Conservation (phyloP, 108 stramenopile species). For the Stephanodiscus triporus region DNA sequence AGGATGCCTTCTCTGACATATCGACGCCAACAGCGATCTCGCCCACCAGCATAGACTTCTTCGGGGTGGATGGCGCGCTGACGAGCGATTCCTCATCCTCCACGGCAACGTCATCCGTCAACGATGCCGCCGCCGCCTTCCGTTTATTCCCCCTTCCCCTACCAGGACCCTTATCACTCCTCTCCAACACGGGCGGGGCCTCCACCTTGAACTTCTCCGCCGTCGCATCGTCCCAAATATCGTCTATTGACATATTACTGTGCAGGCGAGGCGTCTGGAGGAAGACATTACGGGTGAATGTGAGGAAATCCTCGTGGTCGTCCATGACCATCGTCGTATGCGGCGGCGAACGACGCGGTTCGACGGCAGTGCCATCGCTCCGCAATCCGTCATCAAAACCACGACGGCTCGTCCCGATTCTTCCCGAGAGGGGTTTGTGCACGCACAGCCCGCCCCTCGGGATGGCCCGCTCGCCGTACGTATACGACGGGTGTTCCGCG, state of each 20-base stretch:
- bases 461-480: slow-evolving; percentile 26
- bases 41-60: slow-evolving; percentile 2
- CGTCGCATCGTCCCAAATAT: slow-evolving; percentile 43
- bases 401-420: background rate
- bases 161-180: slow-evolving; percentile 2
- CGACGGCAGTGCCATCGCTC: background rate
- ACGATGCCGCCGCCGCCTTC: slow-evolving; percentile 18
- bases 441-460: slow-evolving; percentile 46
- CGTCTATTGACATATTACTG: slow-evolving; percentile 35
- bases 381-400: background rate
- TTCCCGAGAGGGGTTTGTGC: slow-evolving; percentile 18
- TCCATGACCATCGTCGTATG: slow-evolving; percentile 4
- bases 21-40: background rate
- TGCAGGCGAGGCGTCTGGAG: slow-evolving; percentile 47
- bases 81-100: slow-evolving; percentile 14
- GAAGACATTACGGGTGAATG: slow-evolving; percentile 40
- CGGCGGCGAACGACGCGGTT: background rate
- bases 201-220: slow-evolving; percentile 27
- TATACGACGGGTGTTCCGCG: slow-evolving; percentile 30
- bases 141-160: slow-evolving; percentile 28
- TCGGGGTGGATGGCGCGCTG: background rate
- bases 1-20: slow-evolving; percentile 10
- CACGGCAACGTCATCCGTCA: background rate
- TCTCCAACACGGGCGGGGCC: background rate
- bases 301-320: slow-evolving; percentile 36